Evolutionary conservation across 768 basidiomycete species (phyloP), one percentile per base, ranked within the genome.

Genomic region (Lactarius trivialis): DNA sequence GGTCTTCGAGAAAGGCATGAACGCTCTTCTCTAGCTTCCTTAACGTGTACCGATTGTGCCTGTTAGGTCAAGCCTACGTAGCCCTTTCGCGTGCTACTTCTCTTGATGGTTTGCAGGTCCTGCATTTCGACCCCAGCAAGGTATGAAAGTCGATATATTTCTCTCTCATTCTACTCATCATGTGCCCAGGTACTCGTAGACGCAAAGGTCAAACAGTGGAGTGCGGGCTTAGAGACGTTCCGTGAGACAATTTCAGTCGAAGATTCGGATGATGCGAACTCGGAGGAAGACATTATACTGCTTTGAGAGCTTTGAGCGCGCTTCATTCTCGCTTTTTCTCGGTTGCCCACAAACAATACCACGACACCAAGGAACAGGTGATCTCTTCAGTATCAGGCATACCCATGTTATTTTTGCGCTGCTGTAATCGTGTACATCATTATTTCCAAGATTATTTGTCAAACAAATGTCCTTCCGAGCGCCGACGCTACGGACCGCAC

Each of bases 41-140:
- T 28, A 32, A 21, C 19, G 24, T 34, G 11, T 34, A 19, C 21
- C 51, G 45, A 48, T 41, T 14, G 17, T 50, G 28, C 12, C 30
- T 34, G 7, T 48, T 61, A 92, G 90, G 91, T 34, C 91, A 93
- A 77, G 89, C 91, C n/a, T 93, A 93, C 63, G 91, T 94, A 32
- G 91, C 90, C 4, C 80, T 93, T 21, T 95, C 93, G 21, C 91
- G 93, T 24, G 93, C 93, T 17, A 94, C 93, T 0, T 85, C 82
- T 4, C 76, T 96, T 58, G 85, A 90, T 4, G 93, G 93, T 3
- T 78, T 96, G 34, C 92, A 95, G 70, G 88, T 94, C 4, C 77
- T 92, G 21, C 82, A 88, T 67, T 95, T 96, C 68, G 82, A 89
- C 68, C 75, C 85, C 0, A 74, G 61, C 15, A 93, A 92, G 80